Conservation (phyloP, 805 yeast species). For the Diddensiella transvaalensis region DNA sequence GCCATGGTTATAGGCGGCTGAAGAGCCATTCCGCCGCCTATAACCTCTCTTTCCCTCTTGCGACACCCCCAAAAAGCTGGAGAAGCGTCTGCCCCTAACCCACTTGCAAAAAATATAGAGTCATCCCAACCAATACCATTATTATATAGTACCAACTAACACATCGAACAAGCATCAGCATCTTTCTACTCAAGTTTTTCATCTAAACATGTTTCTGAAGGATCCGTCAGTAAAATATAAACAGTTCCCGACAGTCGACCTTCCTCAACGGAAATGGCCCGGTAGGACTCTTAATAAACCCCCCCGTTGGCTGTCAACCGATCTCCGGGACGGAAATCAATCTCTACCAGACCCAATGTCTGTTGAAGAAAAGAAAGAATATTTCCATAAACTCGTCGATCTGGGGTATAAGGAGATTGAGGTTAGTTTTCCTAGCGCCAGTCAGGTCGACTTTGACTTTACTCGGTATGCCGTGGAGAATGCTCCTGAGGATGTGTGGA, state of each 20-base stretch:
- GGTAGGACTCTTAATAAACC: conserved; percentile 51
- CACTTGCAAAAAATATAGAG: too few species aligned
- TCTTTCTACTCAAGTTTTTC: too few species aligned
- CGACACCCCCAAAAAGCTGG: too few species aligned
- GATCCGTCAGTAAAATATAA: conserved; percentile 65
- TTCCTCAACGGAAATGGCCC: conserved; percentile 74
- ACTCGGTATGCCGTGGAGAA: conserved; percentile 69
- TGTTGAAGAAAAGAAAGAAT: conserved; percentile 69
- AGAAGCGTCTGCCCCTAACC: too few species aligned
- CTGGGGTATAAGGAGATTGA: conserved; percentile 81
- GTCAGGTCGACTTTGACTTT: conserved; percentile 77
- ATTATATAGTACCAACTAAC: too few species aligned
- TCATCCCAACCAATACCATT: too few species aligned
- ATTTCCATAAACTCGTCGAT: conserved; percentile 63
- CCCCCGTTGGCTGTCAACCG: conserved; percentile 83
- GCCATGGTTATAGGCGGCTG: too few species aligned
- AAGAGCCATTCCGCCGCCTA: too few species aligned
- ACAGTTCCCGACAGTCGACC: conserved; percentile 49
- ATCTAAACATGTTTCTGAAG: conserved; percentile 37
- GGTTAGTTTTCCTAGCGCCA: conserved; percentile 78
- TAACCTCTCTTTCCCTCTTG: too few species aligned
- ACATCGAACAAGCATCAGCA: too few species aligned
- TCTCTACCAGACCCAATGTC: conserved; percentile 85
- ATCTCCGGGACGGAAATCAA: conserved; percentile 80
- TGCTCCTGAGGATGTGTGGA: conserved; percentile 72